These are phyloP conservation scores for Jackrogersella minutella DNA, from an alignment of 495 filamentous ascomycete species.

Conservation along the genomic window DNA sequence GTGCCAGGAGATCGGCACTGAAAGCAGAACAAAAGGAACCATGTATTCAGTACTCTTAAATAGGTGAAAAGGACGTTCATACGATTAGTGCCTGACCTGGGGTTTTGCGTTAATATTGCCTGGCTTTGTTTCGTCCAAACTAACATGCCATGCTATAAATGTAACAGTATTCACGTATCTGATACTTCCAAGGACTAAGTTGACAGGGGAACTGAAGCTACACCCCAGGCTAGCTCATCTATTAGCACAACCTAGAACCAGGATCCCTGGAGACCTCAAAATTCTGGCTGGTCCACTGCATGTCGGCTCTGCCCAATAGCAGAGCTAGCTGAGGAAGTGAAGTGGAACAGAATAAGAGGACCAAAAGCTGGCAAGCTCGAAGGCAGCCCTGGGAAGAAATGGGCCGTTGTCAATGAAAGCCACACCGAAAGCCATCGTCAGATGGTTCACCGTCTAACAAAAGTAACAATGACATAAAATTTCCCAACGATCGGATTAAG, in stretches of 20 bases:
- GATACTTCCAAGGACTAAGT: conserved; percentile 10
- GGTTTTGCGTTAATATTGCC: conserved; percentile 3
- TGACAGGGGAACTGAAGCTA: conserved; percentile 24
- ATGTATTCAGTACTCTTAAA: conserved; percentile 18
- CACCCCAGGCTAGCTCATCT: conserved; percentile 28
- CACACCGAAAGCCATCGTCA: conserved; percentile 29
- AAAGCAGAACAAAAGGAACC: conserved; percentile 3
- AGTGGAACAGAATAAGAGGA: conserved; percentile 24
- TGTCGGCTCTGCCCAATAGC: conserved; percentile 29
- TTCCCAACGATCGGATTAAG: conserved; percentile 24
- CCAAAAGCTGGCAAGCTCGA: conserved; percentile 1
- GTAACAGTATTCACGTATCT: conserved; percentile 12
- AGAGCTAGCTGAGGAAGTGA: neutral
- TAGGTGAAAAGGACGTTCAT: conserved; percentile 10
- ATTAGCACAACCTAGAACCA: conserved; percentile 6
- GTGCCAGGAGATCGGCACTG: conserved; percentile 31
- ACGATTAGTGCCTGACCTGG: conserved; percentile 17
- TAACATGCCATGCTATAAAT: conserved; percentile 8
- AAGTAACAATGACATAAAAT: conserved; percentile 12
- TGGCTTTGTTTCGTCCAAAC: neutral
- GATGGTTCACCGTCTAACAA: conserved; percentile 24
- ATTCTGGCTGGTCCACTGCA: conserved; percentile 29
- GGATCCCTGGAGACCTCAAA: conserved; percentile 32
- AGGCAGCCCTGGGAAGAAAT: conserved; percentile 11
- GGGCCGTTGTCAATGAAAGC: conserved; percentile 17